phyloP scores from a whole-genome alignment of 495 filamentous ascomycete species.

The Penicillium psychrofluorescens region DNA sequence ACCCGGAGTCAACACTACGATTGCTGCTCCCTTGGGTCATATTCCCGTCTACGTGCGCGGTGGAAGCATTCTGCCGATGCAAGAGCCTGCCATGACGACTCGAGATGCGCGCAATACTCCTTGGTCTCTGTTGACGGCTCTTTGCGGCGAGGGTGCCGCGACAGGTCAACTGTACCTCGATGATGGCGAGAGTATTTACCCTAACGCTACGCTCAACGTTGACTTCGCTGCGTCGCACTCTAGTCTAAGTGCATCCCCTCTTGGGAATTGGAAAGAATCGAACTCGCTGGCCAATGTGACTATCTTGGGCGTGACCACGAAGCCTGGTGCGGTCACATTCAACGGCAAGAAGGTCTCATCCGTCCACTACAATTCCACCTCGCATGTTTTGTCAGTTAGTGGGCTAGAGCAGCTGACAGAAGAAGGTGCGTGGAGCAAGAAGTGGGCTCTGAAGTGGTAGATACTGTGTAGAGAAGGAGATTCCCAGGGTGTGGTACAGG shows the following conservation, averaged over 20 bases:
- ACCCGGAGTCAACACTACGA: conserved; percentile 60
- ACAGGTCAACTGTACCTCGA: conserved; percentile 69
- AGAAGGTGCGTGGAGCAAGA: conserved; percentile 46
- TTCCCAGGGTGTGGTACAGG: conserved; percentile 12
- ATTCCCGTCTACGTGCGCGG: conserved; percentile 74
- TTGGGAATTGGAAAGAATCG: conserved; percentile 50
- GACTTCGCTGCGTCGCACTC: conserved; percentile 44
- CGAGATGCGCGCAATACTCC: conserved; percentile 55
- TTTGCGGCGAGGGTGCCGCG: conserved; percentile 50
- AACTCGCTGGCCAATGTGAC: conserved; percentile 61
- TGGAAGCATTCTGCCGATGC: conserved; percentile 60
- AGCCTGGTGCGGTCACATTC: conserved; percentile 39
- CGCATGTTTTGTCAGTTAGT: conserved; percentile 41
- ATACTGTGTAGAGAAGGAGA: conserved; percentile 8
- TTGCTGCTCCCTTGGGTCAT: conserved; percentile 67
- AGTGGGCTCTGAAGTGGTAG: conserved; percentile 56
- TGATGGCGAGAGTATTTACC: conserved; percentile 69
- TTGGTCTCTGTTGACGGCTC: conserved; percentile 62
- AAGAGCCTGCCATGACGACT: conserved; percentile 66
- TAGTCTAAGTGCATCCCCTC: conserved; percentile 36
- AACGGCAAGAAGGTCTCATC: conserved; percentile 39
- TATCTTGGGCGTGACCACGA: conserved; percentile 50
- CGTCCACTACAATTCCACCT: conserved; percentile 43
- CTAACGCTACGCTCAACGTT: conserved; percentile 49
- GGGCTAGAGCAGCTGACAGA: conserved; percentile 42